phyloP scores from a whole-genome alignment of 306 rosid species.

The Cyclanthera cordifolia region DNA sequence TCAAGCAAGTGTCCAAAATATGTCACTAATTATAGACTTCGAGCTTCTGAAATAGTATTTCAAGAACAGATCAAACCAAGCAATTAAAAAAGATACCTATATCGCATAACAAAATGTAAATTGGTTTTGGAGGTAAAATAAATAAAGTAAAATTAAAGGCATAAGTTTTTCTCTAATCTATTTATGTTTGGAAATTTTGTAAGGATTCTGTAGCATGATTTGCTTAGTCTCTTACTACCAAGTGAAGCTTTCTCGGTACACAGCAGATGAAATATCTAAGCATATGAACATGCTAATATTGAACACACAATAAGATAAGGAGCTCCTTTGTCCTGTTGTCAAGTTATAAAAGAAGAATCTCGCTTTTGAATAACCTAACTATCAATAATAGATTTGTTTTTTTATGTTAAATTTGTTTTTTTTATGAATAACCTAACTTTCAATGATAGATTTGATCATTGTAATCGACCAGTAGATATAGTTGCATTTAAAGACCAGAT shows the following conservation, averaged over 20 bases:
- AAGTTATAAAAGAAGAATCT: neutral
- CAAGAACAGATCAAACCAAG: constrained; percentile 6
- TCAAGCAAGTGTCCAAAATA: constrained; percentile 10
- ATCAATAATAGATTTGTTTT: neutral
- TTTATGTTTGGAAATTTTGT: neutral
- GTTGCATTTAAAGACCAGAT: neutral
- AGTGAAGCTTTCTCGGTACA: neutral
- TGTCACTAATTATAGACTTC: constrained; percentile 16
- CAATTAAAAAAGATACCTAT: neutral
- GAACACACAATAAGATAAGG: neutral
- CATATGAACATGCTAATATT: neutral
- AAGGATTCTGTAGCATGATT: neutral
- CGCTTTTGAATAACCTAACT: neutral
- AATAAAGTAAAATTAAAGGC: neutral
- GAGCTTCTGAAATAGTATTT: constrained; percentile 6
- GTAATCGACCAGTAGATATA: neutral
- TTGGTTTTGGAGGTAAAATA: neutral
- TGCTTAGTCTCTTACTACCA: neutral
- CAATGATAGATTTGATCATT: neutral
- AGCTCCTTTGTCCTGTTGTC: constrained; percentile 1
- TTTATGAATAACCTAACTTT: neutral
- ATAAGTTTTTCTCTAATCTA: neutral
- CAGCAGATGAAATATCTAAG: neutral
- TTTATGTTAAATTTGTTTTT: no score
- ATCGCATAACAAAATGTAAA: neutral